Evolutionary conservation across 2,329 filamentous ascomycete genomes (phyloP), one percentile per base, ranked within the genome.

Genomic region (Apiospora aurea): DNA sequence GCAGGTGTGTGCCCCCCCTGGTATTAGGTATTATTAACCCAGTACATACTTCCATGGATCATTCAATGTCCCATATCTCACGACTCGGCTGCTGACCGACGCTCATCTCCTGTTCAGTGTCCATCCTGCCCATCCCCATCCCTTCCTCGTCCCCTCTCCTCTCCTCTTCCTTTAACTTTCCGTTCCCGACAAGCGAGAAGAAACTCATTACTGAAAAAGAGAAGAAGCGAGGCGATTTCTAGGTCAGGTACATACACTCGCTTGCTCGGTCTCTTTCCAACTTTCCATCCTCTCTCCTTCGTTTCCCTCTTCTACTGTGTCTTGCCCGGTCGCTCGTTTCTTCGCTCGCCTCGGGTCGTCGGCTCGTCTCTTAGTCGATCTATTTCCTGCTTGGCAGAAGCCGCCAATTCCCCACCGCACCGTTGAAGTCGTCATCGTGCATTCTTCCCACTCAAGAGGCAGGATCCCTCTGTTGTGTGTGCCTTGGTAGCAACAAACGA

Each of bases 361-460:
- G 34, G 34, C 21, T 41, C 11, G 51, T 21, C 51, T n/a, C 21
- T 64, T 8, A 7, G 57, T 64, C 57, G 57, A 64, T 64, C 57
- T 41, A 41, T 64, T 64, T 64, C 29, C 21, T 64, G 57, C 57
- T 64, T 64, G 57, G 57, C 57, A 24, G 5, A 38, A 38, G 34
- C 34, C 57, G 57, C 57, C 57, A 64, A 64, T 64, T 41, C 57
- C 57, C 57, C 57, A 64, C 57, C n/a, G 10, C 57, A 41, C 53
- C 53, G 53, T 34, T 11, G 53, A 64, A 41, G 34, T 34, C 57
- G 34, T 64, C 57, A 64, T 64, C 34, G 57, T 64, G 57, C 57
- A 38, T 29, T 34, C 34, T 38, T 26, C 24, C 8, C n/a, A 26
- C 4, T 13, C 29, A 41, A 41, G 57, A 64, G 57, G 57, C 57